Percentiles rank a stretch among this genome's conserved stretches.
phyloP scores from a whole-genome alignment of 2,329 filamentous ascomycete genomes.

The Didymella pinodella region DNA sequence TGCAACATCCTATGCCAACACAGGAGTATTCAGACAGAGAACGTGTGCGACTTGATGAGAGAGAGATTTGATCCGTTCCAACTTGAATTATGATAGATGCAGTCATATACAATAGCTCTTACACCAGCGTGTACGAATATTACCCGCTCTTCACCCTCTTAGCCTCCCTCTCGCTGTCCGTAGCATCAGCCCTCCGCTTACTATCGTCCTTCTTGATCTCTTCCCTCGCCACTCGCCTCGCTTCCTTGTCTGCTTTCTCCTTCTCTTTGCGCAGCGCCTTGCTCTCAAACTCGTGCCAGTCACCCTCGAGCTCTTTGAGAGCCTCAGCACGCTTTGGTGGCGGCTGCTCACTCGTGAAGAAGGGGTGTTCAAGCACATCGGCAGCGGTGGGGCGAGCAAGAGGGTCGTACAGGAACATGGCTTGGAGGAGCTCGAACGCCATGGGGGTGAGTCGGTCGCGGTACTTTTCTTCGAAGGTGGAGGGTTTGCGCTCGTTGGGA shows the following conservation, averaged over 20 bases:
- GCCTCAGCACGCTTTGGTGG: slow-evolving; percentile 78
- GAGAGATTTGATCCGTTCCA: no score
- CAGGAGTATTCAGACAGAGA: no score
- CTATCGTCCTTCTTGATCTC: slow-evolving; percentile 44
- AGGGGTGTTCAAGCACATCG: slow-evolving; percentile 84
- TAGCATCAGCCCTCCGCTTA: slow-evolving; percentile 45
- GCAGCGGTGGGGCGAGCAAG: slow-evolving; percentile 81
- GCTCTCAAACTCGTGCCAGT: slow-evolving; percentile 99
- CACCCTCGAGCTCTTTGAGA: slow-evolving; percentile 83
- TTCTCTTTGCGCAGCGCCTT: slow-evolving; percentile 93
- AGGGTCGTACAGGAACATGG: slow-evolving; percentile 92
- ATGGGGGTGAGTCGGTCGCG: slow-evolving; percentile 76
- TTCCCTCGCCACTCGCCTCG: slow-evolving; percentile 50
- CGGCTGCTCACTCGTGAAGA: slow-evolving; percentile 86
- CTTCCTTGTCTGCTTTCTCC: slow-evolving; percentile 70
- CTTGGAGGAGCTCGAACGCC: slow-evolving; percentile 80
- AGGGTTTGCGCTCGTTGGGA: slow-evolving; percentile 75
- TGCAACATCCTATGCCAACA: no score
- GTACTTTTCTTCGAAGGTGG: slow-evolving; percentile 84
- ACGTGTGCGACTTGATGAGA: no score
- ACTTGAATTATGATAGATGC: no score
- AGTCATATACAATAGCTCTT: neutral
- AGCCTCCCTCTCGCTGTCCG: slow-evolving; percentile 40
- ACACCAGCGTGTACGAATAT: no score
- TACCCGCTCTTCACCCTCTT: slow-evolving; percentile 42